Evolutionary conservation across 176 grass and related monocot species (phyloP).

Genomic region (Echinochloa phyllopogon): DNA sequence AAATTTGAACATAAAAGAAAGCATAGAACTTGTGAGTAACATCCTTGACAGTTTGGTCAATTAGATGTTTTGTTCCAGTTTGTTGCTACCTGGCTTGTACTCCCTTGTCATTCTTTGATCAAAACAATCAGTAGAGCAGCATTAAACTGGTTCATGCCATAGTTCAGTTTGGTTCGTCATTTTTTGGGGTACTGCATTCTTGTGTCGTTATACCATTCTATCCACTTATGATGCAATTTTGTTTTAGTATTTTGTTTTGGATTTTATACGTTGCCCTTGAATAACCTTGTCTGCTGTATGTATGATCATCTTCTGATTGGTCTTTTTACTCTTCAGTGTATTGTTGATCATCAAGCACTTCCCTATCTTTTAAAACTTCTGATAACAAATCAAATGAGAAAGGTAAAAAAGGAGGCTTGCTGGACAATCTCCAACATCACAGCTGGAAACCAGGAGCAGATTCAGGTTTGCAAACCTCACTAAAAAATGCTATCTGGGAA

Average conservation of each 20-base stretch:
- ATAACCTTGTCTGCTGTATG: not conserved
- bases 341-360: constrained; percentile 63
- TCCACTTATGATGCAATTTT: not conserved
- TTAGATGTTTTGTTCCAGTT: not conserved
- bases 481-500: not conserved
- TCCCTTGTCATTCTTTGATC: not conserved
- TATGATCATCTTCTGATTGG: not conserved
- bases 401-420: constrained; percentile 70
- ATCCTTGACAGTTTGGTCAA: not conserved
- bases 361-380: constrained; percentile 62
- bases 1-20: constrained; percentile 2
- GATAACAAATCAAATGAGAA: constrained; percentile 59
- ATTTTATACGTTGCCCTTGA: not conserved
- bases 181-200: not conserved
- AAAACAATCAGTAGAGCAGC: not conserved
- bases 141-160: not conserved
- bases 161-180: not conserved
- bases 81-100: not conserved
- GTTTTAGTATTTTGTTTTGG: not conserved
- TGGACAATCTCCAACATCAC: constrained; percentile 76
- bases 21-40: not conserved
- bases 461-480: constrained; percentile 52
- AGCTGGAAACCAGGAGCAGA: constrained; percentile 70
- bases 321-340: constrained; percentile 40
- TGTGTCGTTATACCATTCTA: not conserved